Base-by-base conservation (phyloP, 2,329 filamentous ascomycete genomes). In the Phoma sp. region DNA sequence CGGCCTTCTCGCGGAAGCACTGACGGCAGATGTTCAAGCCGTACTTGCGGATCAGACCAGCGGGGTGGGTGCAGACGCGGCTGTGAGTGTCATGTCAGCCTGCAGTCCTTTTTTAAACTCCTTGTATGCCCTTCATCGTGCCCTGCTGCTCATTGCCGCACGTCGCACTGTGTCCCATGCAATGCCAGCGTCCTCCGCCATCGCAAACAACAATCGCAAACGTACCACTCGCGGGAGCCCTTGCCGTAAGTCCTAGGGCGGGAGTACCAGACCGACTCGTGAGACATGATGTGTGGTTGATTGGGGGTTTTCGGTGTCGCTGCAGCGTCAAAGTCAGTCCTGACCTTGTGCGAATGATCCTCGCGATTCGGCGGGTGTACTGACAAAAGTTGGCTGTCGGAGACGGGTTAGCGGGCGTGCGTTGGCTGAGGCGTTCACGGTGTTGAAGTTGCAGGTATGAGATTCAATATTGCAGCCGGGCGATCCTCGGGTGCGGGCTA, bases 31-130 rank as follows among this genome's bases (percentile, higher is more conserved):
- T 86, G 76, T 96, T 92, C 74, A 97, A 87, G 78, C 95, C 94
- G 85, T 99, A 99, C 86, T 99, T 99, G 86, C 95, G 93, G 88
- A 99, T 96, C 73, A 99, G 88, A 96, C 95, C 95, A 77, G 95
- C 94, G 78, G 87, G 88, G 90, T 99, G 94, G 78, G 92, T 92
- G 91, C 88, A 91, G 78, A 90, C 88, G 77, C 88, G 88, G 85
- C 88, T 91, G 75, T 68, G 45, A 58, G 56, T 61, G 54, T 61
- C 62, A 50, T 41, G 65, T 74, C 65, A 74, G 73, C 65, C 56
- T 60, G 57, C 40, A 51, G 51, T 58, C 54, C 57, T 51, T 57
- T 24, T 24, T 44, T 37, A 29, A 37, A 13, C 8, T n/a, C 32
- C 51, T 38, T 49, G 33, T 48, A 24, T 47, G 33, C 17, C 39